Base-by-base conservation (phyloP, 140 eudicot species). In the Ambrosia hybrid region DNA sequence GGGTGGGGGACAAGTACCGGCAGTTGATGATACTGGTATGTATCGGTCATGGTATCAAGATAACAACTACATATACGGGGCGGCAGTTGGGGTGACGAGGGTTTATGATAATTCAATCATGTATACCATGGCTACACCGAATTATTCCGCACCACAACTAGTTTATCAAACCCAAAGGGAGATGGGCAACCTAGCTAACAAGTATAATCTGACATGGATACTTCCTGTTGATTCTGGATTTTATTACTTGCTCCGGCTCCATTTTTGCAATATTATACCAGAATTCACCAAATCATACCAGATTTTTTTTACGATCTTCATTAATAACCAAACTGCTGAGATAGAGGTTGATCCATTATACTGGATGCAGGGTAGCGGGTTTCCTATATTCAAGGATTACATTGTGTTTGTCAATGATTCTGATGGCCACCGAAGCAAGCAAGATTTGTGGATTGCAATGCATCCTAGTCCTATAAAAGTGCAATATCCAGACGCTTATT, bases 191-290 rank as follows among this genome's bases (percentile, higher is more conserved):
- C 0, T 4, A 0, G 71, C 68, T 11, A 1, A 9, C 1, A 5
- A 0, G 17, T 63, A 8, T 57, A 86, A 85, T 21, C 26, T 89
- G 48, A 76, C 87, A 0, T 89, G 93, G 96, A 4, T 0, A 0
- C 79, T 84, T 68, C 55, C 70, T 0, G 88, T 89, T 41, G 90
- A 86, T 80, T 59, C 87, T 0, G 92, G 88, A 11, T 86, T 82
- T 34, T 2, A 13, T 33, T 89, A 86, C 68, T 67, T 82, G 48
- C 76, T 82, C 46, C 70, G 92, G 56, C 81, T 89, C 7, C 89
- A 84, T 70, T 82, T 84, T 51, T 84, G 88, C 55, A 86, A 83
- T 63, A 12, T 73, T 13, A 70, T 36, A 13, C 34, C 7, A 48
- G 4, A 53, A 17, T 56, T 76, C 16, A 61, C 39, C 11, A 8